Percentiles rank a stretch among this genome's conserved stretches.
phyloP scores from a whole-genome alignment of 164 flowering plant species.

The Berberis thunbergii region DNA sequence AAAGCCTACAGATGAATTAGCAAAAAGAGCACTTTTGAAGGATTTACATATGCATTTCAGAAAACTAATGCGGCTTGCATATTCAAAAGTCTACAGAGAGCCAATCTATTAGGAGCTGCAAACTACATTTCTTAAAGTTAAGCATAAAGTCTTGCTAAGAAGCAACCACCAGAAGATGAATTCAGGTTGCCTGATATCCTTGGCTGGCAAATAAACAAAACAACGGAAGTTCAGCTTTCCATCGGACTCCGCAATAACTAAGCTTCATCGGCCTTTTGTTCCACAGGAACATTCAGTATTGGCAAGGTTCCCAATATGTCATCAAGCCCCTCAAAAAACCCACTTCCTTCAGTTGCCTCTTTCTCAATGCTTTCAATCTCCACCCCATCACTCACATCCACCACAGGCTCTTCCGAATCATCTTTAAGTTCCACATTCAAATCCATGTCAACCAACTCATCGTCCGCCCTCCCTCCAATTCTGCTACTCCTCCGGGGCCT shows the following conservation, averaged over 20 bases:
- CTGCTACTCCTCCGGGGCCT: background rate
- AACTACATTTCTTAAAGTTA: too few species aligned
- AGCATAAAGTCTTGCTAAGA: too few species aligned
- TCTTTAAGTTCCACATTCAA: constrained; percentile 68
- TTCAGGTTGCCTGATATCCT: too few species aligned
- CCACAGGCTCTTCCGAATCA: constrained; percentile 43
- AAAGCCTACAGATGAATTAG: too few species aligned
- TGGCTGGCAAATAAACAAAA: background rate
- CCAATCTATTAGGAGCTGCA: too few species aligned
- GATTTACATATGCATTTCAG: too few species aligned
- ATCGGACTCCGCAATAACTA: constrained; percentile 14
- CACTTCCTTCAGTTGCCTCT: constrained; percentile 55
- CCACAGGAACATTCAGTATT: constrained; percentile 51
- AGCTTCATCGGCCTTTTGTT: constrained; percentile 46
- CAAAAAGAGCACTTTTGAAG: too few species aligned
- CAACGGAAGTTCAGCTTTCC: constrained; percentile 18
- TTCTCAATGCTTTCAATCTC: constrained; percentile 36
- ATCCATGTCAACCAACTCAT: constrained; percentile 32
- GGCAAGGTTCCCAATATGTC: constrained; percentile 67
- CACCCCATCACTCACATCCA: constrained; percentile 21
- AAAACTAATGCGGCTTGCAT: too few species aligned
- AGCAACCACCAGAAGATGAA: too few species aligned
- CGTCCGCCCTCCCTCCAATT: background rate
- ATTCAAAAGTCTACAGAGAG: too few species aligned
- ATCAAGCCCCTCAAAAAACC: constrained; percentile 81